Evolutionary conservation across 1,284 basidiomycete species (phyloP), one percentile per base, ranked within the genome.

Genomic region (Pterulicium gracile): DNA sequence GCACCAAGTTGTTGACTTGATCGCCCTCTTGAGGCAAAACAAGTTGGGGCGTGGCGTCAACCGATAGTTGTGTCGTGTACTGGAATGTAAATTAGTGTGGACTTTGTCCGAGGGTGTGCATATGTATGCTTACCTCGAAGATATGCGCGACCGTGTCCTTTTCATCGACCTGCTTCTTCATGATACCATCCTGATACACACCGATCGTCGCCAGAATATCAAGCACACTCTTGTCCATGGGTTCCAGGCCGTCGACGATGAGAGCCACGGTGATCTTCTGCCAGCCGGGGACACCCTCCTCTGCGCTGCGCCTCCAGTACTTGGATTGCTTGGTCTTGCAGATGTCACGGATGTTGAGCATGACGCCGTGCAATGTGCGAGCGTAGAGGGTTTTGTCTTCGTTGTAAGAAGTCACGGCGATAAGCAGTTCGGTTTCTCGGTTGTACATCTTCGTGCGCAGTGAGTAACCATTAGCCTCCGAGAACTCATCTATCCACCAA

Each of bases 271-370:
- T 82, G 56, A 98, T 96, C 55, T 79, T 82, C 63, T 97, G 90
- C 95, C 95, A 98, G 14, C 75, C 86, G 21, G 90, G 88, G 46
- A 77, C 70, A 45, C 90, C 94, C 56, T 92, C 89, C 64, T 97
- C 92, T 1, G 88, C 79, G 48, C 73, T 75, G 45, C 78, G 73
- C 42, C 85, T 75, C 93, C 84, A 97, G 69, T 90, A 98, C 62
- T 95, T 95, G 51, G 90, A 94, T 57, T 85, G 81, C 62, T 94
- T 95, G 43, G 90, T 93, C 68, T 91, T 94, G 78, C 92, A 96
- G 54, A 98, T 98, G 58, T 98, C 94, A 55, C 94, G 88, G 53
- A 98, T 95, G 65, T 98, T 98, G 55, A 94, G 66, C 93, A 98
- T 97, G 59, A 98, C 87, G 52, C 90, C 89, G 58, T 97, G 92